Percentiles rank a stretch among this genome's conserved stretches.
These are phyloP conservation scores for Schizosaccharomyces octosporus DNA, from an alignment of 805 yeast genomes.

Conservation along the genomic window DNA sequence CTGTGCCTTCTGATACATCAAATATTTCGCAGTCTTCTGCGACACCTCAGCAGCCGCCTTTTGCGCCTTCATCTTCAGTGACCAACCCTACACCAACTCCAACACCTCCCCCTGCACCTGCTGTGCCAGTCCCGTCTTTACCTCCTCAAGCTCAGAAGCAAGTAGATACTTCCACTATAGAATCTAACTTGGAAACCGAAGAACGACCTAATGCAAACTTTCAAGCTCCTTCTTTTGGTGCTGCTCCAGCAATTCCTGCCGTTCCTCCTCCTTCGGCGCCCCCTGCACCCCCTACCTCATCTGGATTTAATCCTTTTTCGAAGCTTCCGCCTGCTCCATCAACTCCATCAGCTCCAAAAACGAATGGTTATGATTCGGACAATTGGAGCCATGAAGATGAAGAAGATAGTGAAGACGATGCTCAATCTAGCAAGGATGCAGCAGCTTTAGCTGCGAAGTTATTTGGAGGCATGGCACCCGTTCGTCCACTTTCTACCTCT, in stretches of 20 bases:
- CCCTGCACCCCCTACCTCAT: background rate
- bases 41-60: no score
- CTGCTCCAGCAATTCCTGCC: background rate
- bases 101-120: background rate
- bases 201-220: no score
- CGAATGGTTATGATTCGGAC: background rate
- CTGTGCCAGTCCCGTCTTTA: background rate
- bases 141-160: background rate
- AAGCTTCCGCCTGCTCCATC: background rate
- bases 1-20: background rate
- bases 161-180: no score
- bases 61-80: background rate
- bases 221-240: background rate
- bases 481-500: background rate
- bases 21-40: no score
- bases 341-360: background rate
- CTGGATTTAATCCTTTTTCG: background rate
- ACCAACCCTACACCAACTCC: no score
- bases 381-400: conserved; percentile 6
- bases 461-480: conserved; percentile 21
- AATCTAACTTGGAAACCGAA: no score
- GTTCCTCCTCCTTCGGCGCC: background rate
- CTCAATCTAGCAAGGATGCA: conserved; percentile 4
- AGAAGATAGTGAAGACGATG: conserved; percentile 9
- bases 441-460: conserved; percentile 33